phyloP scores from a whole-genome alignment of 78 protist genomes.

The Dictyostelium citrinum region DNA sequence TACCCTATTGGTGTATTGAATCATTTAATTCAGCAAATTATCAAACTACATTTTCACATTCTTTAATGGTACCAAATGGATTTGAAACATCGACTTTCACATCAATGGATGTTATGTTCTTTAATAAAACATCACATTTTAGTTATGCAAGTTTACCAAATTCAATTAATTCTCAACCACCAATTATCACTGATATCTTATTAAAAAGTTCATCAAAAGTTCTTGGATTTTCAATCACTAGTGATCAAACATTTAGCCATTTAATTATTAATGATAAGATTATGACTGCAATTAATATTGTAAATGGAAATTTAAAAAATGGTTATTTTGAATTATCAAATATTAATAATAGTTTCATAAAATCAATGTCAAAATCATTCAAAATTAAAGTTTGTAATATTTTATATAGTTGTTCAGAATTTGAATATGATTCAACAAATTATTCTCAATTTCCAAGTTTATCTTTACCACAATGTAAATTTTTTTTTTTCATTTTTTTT shows the following conservation, averaged over 20 bases:
- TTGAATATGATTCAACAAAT: neutral
- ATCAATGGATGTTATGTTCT: neutral
- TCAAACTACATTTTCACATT: neutral
- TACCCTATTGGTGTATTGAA: neutral
- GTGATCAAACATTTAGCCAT: neutral
- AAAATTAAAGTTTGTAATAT: neutral
- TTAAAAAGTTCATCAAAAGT: neutral
- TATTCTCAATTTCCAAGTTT: neutral
- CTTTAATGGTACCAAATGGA: neutral
- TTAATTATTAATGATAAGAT: neutral
- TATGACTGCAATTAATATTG: neutral
- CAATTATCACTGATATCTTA: neutral
- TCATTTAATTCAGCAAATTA: neutral
- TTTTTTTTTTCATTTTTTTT: neutral
- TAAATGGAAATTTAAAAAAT: neutral
- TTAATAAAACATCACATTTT: neutral
- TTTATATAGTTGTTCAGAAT: neutral
- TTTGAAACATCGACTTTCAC: neutral
- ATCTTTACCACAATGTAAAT: neutral
- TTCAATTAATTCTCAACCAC: neutral
- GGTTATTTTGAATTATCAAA: neutral
- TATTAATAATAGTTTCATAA: neutral
- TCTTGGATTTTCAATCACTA: neutral
- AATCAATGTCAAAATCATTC: neutral
- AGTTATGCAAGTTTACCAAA: neutral